A percentile compares a stretch with the other conserved stretches of the same genome.
Conservation (phyloP, 2,329 filamentous ascomycete genomes). For the Trichoderma koningii region DNA sequence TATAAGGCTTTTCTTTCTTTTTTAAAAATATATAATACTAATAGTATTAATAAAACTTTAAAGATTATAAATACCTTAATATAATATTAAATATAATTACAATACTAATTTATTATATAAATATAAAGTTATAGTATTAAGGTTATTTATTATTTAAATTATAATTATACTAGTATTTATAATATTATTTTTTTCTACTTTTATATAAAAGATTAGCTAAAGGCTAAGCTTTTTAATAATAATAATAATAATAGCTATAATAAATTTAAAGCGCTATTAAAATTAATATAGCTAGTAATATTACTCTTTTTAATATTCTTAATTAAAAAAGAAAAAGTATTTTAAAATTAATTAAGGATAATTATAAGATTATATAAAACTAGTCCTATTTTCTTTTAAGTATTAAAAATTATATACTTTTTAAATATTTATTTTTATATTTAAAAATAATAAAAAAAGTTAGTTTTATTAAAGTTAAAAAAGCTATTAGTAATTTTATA, state of each 20-base stretch:
- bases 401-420: too few relatives aligned
- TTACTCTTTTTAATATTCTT: not conserved
- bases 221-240: not conserved
- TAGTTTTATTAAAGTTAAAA: too few relatives aligned
- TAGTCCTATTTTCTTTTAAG: too few relatives aligned
- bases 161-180: too few relatives aligned
- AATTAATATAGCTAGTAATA: not conserved
- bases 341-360: not conserved
- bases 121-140: not conserved
- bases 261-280: not conserved
- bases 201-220: too few relatives aligned
- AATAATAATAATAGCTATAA: not conserved
- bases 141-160: too few relatives aligned
- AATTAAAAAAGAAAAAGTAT: not conserved
- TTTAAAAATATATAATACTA: not conserved
- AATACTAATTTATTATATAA: not conserved
- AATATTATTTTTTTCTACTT: too few relatives aligned
- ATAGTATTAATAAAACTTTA: not conserved
- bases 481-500: too few relatives aligned
- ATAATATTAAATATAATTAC: conserved; percentile 5
- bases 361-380: not conserved
- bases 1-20: not conserved
- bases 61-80: not conserved
- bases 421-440: too few relatives aligned
- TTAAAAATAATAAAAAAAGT: too few relatives aligned